A percentile compares a stretch with the other conserved stretches of the same genome.
Evolutionary conservation across 2,329 filamentous ascomycete genomes (phyloP).

Genomic region (Lachnellula occidentalis): DNA sequence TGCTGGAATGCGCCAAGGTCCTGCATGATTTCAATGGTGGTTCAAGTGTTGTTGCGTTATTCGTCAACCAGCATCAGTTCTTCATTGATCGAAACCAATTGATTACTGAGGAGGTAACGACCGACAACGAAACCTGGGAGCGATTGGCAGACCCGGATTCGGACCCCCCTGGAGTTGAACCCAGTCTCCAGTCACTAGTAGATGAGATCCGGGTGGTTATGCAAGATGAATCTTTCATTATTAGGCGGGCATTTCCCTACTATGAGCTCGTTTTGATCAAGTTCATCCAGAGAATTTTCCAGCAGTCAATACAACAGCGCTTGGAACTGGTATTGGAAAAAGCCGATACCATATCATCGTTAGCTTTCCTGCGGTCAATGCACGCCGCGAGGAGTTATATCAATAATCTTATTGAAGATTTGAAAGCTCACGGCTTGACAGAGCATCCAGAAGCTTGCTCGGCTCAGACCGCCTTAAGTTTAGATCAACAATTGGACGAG

Average conservation of each 20-base stretch:
- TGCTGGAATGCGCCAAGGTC: slow-evolving; percentile 94
- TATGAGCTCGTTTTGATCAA: slow-evolving; percentile 90
- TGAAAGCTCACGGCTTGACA: slow-evolving; percentile 90
- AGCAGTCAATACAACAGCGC: slow-evolving; percentile 95
- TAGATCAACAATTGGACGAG: slow-evolving; percentile 72
- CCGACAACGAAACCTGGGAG: slow-evolving; percentile 69
- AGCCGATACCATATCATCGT: slow-evolving; percentile 81
- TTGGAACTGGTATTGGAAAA: slow-evolving; percentile 95
- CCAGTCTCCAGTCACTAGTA: slow-evolving; percentile 82
- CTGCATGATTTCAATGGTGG: slow-evolving; percentile 95
- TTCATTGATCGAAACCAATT: slow-evolving; percentile 96
- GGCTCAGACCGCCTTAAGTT: slow-evolving; percentile 71
- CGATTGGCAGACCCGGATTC: slow-evolving; percentile 89
- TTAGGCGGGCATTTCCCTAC: slow-evolving; percentile 92
- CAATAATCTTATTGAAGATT: slow-evolving; percentile 77
- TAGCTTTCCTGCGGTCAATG: slow-evolving; percentile 84
- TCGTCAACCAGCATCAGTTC: slow-evolving; percentile 98
- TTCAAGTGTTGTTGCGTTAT: slow-evolving; percentile 87
- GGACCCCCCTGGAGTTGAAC: slow-evolving; percentile 85
- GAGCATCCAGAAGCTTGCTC: slow-evolving; percentile 92
- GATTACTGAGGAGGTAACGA: slow-evolving; percentile 61
- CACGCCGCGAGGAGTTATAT: slow-evolving; percentile 91
- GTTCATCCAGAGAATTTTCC: slow-evolving; percentile 93
- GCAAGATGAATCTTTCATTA: slow-evolving; percentile 95
- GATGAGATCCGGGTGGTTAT: slow-evolving; percentile 95